Base-by-base conservation (phyloP, 2,329 filamentous ascomycete genomes). In the Botrytis deweyae region DNA sequence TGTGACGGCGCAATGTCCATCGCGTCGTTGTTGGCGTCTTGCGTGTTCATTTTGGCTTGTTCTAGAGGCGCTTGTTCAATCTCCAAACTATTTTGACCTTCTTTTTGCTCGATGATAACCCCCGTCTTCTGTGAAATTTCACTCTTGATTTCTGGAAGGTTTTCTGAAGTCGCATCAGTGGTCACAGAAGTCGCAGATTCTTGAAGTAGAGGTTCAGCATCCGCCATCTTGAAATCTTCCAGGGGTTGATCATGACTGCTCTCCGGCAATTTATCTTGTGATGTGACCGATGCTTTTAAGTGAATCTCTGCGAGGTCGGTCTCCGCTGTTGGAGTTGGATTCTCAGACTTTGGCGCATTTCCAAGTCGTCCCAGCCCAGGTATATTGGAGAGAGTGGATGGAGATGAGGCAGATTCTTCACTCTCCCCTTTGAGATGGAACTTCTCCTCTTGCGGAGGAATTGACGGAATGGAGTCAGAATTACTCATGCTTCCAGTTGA, bases 281-380 rank as follows among this genome's bases (percentile, higher is more conserved):
- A 29, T 14, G 5, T 29, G 40, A 42, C 8, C 10, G 29, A 6
- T 33, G 62, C n/a, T 38, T 69, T 16, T 59, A 59, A 22, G 2
- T 25, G 10, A 10, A 33, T 58, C 55, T 69, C 36, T 42, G 49
- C n/a, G 20, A 14, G 4, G 9, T 69, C 29, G 33, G 33, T 69
- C 29, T 61, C 42, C 10, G 6, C 58, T 9, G 25, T n/a, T 55
- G 72, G 74, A 44, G 49, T 29, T 66, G 72, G 8, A 44, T 12
- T 58, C n/a, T 69, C 66, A 64, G 61, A 25, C 14, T 65, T 67
- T 22, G 70, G 65, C 65, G 73, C 73, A 65, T 66, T 68, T 61
- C 70, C 71, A 33, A 73, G 55, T 66, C 70, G 70, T 36, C 73
- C 73, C 20, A 74, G 59, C 14, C 73, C 73, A 38, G 73, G 73